Evolutionary conservation across 257 asterid species (phyloP), one percentile per base, ranked within the genome.

Genomic region (Scutellaria galericulata): DNA sequence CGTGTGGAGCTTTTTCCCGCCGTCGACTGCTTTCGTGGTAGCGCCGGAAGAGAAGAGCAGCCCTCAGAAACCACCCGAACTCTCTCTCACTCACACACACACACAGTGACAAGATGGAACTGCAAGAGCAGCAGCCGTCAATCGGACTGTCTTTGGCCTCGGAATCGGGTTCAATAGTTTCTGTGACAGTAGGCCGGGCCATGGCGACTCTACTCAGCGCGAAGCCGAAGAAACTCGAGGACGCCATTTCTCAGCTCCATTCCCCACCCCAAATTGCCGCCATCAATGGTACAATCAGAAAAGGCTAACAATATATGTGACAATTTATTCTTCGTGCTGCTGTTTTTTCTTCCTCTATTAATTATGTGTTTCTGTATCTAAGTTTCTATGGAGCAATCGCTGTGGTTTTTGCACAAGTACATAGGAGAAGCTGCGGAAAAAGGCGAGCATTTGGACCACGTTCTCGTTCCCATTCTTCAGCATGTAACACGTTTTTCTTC

Each of bases 301-400:
- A 63, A 62, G 44, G 20, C 14, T 48, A 52, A 14, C 47, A n/a
- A 27, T 9, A 3, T 7, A 9, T 9, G 11, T 7, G 5, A 9
- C 35, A 11, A 4, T 27, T 54, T 7, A 41, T 7, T 46, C 53
- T 3, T 64, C 1, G 12, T 47, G 1, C 47, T 14, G 8, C 8
- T 31, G n/a, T 65, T 41, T 24, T 65, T 50, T 13, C 22, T 9
- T 0, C 39, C 5, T 7, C 72, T 42, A 37, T 37, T 58, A 2
- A 24, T 66, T 31, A 2, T 44, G 56, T 59, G 45, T 62, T 76
- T 65, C n/a, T 70, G 64, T 60, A 10, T 63, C 11, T 4, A 67
- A 91, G 96, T 77, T 77, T 89, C 96, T n/a, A 71, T 89, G 93
- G 97, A 87, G 62, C 95, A 90, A 68, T 90, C 98, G 14, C 82